Percentiles rank a stretch among this genome's conserved stretches.
Conservation (phyloP, 1,284 basidiomycete species). For the Cryptococcus sp. region DNA sequence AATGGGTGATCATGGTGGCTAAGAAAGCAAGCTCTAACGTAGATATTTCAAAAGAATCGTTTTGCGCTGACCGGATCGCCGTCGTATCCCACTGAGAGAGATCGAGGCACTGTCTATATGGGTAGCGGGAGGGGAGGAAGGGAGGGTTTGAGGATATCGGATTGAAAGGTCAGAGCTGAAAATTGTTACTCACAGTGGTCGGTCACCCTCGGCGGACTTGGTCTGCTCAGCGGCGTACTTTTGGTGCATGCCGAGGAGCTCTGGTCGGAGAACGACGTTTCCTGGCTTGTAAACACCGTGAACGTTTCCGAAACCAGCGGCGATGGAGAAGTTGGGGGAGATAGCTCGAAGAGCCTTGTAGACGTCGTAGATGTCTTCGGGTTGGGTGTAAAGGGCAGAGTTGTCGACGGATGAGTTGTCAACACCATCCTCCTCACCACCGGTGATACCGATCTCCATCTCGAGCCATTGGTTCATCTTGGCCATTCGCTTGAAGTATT, state of each 20-base stretch:
- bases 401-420: conserved; percentile 96
- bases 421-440: conserved; percentile 98
- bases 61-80: conserved; percentile 47
- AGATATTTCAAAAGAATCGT: conserved; percentile 14
- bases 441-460: conserved; percentile 99
- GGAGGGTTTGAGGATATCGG: conserved; percentile 5
- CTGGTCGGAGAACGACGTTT: conserved; percentile 87
- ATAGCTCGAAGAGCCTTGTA: conserved; percentile 77
- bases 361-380: conserved; percentile 93
- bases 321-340: conserved; percentile 92
- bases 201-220: conserved; percentile 57
- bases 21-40: conserved; percentile 46
- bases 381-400: conserved; percentile 91
- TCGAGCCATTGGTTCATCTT: conserved; percentile 94
- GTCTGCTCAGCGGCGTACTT: conserved; percentile 67
- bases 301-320: conserved; percentile 87
- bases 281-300: conserved; percentile 95
- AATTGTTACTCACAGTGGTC: conserved; percentile 67
- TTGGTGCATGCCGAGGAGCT: conserved; percentile 91
- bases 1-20: conserved; percentile 15
- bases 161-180: not conserved
- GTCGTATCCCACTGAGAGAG: conserved; percentile 31
- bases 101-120: conserved; percentile 44
- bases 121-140: conserved; percentile 31
- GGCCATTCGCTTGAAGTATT: conserved; percentile 96